A percentile compares a stretch with the other conserved stretches of the same genome.
Conservation (phyloP, 1,284 basidiomycete genomes). For the Ustilago tritici region DNA sequence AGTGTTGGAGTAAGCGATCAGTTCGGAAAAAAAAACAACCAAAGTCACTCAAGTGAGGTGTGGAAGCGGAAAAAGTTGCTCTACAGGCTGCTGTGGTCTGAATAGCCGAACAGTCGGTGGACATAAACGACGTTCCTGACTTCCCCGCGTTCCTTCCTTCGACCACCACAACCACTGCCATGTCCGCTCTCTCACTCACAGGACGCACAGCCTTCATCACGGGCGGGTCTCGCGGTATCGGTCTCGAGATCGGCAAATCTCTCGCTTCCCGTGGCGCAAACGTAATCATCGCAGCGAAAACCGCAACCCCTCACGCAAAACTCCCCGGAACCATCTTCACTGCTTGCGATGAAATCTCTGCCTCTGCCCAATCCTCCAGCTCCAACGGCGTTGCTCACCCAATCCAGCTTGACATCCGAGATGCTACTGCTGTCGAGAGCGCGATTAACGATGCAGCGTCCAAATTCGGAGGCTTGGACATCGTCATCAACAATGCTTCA, state of each 20-base stretch:
- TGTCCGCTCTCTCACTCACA: constrained; percentile 26
- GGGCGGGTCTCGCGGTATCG: constrained; percentile 61
- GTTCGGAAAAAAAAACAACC: too few relatives aligned
- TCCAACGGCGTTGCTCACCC: constrained; percentile 51
- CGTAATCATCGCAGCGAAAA: constrained; percentile 64
- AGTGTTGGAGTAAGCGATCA: too few relatives aligned
- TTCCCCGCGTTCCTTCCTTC: neutral
- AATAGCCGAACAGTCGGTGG: too few relatives aligned
- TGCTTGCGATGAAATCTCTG: constrained; percentile 64
- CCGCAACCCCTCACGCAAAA: constrained; percentile 49
- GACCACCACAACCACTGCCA: constrained; percentile 7
- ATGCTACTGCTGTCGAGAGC: constrained; percentile 54
- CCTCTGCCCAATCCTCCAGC: constrained; percentile 34
- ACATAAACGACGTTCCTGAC: neutral
- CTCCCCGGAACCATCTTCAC: constrained; percentile 69
- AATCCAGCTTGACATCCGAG: constrained; percentile 67
- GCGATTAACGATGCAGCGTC: constrained; percentile 51
- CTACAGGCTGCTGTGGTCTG: too few relatives aligned
- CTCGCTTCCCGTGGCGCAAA: constrained; percentile 59
- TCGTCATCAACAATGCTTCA: constrained; percentile 68
- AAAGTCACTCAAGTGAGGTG: too few relatives aligned
- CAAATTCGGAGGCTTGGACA: constrained; percentile 65
- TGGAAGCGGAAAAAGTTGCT: neutral
- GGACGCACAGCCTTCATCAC: constrained; percentile 53
- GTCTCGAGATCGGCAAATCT: constrained; percentile 57